Evolutionary conservation across 2,329 filamentous ascomycete species (phyloP).

Genomic region (Dendrostoma leiphaemia): DNA sequence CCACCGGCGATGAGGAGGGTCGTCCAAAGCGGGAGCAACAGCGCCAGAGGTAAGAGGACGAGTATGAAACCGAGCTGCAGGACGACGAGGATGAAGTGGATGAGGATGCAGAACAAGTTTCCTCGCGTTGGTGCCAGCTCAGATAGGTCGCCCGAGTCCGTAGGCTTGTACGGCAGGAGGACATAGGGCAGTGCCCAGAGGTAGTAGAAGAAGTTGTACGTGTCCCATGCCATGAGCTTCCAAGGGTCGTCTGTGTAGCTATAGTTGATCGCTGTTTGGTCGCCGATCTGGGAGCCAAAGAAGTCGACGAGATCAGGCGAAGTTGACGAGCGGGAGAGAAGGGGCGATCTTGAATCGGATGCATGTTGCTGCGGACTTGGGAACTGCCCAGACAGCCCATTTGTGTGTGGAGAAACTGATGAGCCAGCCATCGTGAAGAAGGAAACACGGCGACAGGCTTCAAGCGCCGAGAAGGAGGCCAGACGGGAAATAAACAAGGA

Average conservation of each 20-base stretch:
- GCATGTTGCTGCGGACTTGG: neutral
- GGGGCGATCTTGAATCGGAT: neutral
- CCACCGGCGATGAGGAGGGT: constrained; percentile 35
- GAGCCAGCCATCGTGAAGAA: neutral
- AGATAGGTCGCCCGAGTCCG: constrained; percentile 53
- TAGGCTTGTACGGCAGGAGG: constrained; percentile 55
- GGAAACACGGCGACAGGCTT: neutral
- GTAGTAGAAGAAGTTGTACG: constrained; percentile 55
- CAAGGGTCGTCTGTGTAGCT: constrained; percentile 57
- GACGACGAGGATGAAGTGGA: constrained; percentile 58
- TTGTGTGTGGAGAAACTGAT: neutral
- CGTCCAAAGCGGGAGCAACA: constrained; percentile 49
- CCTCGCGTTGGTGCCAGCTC: constrained; percentile 59
- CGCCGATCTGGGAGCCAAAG: constrained; percentile 58
- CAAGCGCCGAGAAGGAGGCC: neutral
- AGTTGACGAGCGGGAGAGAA: neutral
- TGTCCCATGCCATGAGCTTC: constrained; percentile 49
- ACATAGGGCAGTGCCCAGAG: constrained; percentile 58
- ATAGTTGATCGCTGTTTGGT: constrained; percentile 56
- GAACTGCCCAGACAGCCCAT: neutral
- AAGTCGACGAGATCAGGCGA: constrained; percentile 33
- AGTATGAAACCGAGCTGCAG: constrained; percentile 62
- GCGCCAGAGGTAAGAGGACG: constrained; percentile 46
- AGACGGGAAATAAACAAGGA: neutral
- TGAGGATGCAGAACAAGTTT: constrained; percentile 55